Conservation (phyloP, 192 early-diverging fungal genomes). For the Radiomyces spectabilis region DNA sequence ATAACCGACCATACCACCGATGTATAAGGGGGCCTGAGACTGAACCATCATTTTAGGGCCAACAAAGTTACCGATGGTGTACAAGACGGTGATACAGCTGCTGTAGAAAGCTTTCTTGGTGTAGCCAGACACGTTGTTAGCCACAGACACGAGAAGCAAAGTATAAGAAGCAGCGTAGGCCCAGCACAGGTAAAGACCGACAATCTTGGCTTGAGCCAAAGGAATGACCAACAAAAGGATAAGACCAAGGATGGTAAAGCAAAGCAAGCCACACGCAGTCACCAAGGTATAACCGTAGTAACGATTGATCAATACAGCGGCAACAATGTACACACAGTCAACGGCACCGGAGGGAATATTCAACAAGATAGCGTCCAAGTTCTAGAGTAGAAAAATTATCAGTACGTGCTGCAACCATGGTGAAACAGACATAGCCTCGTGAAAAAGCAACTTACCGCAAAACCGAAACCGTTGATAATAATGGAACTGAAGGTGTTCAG, state of each 20-base stretch:
- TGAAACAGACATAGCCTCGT: background rate
- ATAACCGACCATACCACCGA: slow-evolving; percentile 18
- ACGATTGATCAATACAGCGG: slow-evolving; percentile 12
- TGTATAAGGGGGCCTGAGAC: slow-evolving; percentile 14
- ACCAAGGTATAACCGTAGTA: slow-evolving; percentile 13
- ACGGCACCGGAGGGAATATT: slow-evolving; percentile 9
- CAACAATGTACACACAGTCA: slow-evolving; percentile 9
- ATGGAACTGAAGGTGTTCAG: slow-evolving; percentile 9
- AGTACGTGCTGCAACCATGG: too few relatives aligned
- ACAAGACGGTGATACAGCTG: slow-evolving; percentile 1
- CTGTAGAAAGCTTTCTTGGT: slow-evolving; percentile 24
- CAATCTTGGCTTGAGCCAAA: slow-evolving; percentile 3
- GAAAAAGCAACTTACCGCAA: slow-evolving; percentile 6
- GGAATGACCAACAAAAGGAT: slow-evolving; percentile 16
- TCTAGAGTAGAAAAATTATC: slow-evolving; percentile 1
- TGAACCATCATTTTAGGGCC: slow-evolving; percentile 15
- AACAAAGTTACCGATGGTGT: slow-evolving; percentile 22
- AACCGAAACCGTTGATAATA: slow-evolving; percentile 18
- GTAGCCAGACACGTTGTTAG: slow-evolving; percentile 18
- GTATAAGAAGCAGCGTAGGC: slow-evolving; percentile 6
- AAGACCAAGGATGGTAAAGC: slow-evolving; percentile 13
- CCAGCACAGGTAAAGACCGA: slow-evolving; percentile 21
- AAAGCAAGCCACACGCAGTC: background rate
- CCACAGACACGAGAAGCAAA: slow-evolving; percentile 13
- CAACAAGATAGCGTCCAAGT: slow-evolving; percentile 14